phyloP scores from a whole-genome alignment of 2,329 filamentous ascomycete species.

The Trichoderma sp. region DNA sequence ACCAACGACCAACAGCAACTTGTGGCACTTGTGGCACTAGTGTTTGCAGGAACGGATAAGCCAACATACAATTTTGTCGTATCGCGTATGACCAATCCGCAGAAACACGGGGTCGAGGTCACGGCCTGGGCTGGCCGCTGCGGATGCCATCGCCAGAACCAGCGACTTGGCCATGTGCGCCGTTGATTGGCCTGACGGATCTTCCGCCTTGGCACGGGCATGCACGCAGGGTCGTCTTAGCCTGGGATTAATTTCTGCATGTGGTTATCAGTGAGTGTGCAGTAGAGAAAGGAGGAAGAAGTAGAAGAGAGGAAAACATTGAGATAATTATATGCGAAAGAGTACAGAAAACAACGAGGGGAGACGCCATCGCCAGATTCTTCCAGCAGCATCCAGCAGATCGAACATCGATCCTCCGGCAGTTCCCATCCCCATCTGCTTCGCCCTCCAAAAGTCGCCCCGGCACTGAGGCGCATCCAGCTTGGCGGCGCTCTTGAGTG shows the following conservation, averaged over 20 bases:
- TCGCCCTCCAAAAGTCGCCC: not conserved
- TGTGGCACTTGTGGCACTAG: not conserved
- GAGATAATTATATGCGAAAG: no score
- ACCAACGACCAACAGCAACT: not conserved
- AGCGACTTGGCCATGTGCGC: slow-evolving; percentile 34
- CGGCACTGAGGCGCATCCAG: slow-evolving; percentile 17
- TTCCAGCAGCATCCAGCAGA: not conserved
- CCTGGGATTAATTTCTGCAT: not conserved
- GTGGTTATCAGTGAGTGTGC: not conserved
- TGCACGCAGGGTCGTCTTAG: slow-evolving; percentile 1
- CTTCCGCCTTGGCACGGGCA: not conserved
- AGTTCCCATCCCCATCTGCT: not conserved
- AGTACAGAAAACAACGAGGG: no score
- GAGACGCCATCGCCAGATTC: no score
- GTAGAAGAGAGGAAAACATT: not conserved
- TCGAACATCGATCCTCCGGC: not conserved
- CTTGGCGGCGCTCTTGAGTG: slow-evolving; percentile 15
- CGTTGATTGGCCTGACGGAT: slow-evolving; percentile 29
- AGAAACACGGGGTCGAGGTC: not conserved
- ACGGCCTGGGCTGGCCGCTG: not conserved
- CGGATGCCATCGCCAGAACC: slow-evolving; percentile 2
- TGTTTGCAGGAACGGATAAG: not conserved
- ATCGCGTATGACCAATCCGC: not conserved
- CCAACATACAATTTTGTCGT: no score
- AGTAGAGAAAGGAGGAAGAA: not conserved